Evolutionary conservation across 352 stramenopile species (phyloP), one percentile per base, ranked within the genome.

Genomic region (Globisporangium irregulare): DNA sequence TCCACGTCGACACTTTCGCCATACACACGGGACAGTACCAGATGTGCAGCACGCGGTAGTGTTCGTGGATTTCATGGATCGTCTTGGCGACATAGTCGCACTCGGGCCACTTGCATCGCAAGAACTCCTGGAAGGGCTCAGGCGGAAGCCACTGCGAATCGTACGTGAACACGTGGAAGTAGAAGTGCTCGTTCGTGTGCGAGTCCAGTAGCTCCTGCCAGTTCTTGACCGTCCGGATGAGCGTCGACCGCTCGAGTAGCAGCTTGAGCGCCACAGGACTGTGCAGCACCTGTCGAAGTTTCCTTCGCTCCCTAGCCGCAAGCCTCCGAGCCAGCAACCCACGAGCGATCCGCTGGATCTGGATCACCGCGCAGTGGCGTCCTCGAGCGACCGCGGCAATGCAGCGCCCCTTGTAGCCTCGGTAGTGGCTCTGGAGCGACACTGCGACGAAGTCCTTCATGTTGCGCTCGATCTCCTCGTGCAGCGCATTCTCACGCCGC

Each of bases 111-210:
- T 79, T 77, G 62, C 87, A 95, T 1, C 56, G 25, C 0, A 93
- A 70, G 60, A 93, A 93, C 46, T 84, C 80, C 4, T 72, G 65
- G 58, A 80, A 93, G 4, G 79, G 74, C n/a, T 89, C 73, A 0
- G 87, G 87, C 41, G 87, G 87, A 4, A 80, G 69, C 87, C 87
- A 94, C 68, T 92, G 85, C 56, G 85, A 92, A 66, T 94, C 87
- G 53, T 90, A 80, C 25, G 84, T 88, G 71, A 81, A 90, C 36
- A 91, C 74, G 69, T 94, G 83, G 38, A 93, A 91, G 77, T 93
- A 94, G 65, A 89, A 94, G 75, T 92, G 91, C 71, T 95, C 87
- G 70, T 90, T 91, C 8, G 87, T 95, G 68, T 92, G 86, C 34
- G 84, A 74, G 67, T 95, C 87, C 1, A 93, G 66, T 25, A 90